Base-by-base conservation (phyloP, 129 eudicot genomes). In the Pulicaria dysenterica region DNA sequence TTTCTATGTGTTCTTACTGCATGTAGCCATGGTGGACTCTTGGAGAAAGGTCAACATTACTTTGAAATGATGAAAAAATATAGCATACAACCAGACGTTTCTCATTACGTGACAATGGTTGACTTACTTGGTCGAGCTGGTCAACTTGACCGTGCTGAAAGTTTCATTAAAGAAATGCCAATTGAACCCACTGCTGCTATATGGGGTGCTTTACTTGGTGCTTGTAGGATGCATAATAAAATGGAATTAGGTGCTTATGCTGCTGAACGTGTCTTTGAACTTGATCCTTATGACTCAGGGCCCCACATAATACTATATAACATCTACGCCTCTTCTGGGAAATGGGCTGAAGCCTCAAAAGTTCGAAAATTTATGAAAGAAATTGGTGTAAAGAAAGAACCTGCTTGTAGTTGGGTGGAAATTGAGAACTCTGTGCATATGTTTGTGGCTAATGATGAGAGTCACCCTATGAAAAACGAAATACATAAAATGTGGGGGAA, bases 321-420 rank as follows among this genome's bases (percentile, higher is more conserved):
- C 51, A 88, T 91, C 13, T 88, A 88, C 41, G 93, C 97, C 24
- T 70, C 82, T 56, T 87, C 86, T 61, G 97, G 96, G 16, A 82
- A 82, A 58, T 80, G 85, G 83, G 61, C 36, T 7, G 96, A 91
- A 39, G 96, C 84, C 64, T 93, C 96, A n/a, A 82, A 80, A 83
- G 92, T 84, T 44, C 60, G 92, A 72, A 86, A 81, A 67, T 79
- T 72, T 76, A 88, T 88, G 96, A 84, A 83, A 50, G 83, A 86
- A 54, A 77, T 69, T 44, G 88, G 96, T 3, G 85, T 86, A 1
- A 88, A 84, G 46, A 91, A 88, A 57, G 97, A 88, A 62, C 97
- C 97, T 8, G 95, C 96, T 58, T 88, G 92, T 67, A 91, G 97
- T 79, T 91, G 97, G 97, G 89, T 91, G 58, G 97, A 91, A 69